Percentiles rank a stretch among this genome's conserved stretches.
These are phyloP conservation scores for Hippophae rhamnoides DNA, from an alignment of 306 rosid species.

Conservation along the genomic window DNA sequence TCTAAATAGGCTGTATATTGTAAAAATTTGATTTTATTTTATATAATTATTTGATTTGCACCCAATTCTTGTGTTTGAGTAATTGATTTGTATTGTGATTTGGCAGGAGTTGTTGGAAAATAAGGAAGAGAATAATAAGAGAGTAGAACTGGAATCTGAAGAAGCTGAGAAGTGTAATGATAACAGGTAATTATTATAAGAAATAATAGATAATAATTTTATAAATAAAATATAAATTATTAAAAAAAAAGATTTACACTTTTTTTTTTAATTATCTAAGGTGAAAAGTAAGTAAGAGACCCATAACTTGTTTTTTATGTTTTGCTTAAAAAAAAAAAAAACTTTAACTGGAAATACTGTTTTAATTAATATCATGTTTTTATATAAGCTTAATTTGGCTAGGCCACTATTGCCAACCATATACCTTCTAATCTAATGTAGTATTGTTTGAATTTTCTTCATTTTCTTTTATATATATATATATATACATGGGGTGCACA, in stretches of 20 bases:
- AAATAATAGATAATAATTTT: conserved; percentile 5
- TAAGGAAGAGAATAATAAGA: conserved; percentile 18
- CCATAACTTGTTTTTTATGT: conserved; percentile 23
- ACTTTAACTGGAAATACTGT: conserved; percentile 62
- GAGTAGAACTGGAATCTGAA: conserved; percentile 21
- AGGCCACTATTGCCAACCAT: conserved; percentile 39
- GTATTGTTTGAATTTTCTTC: conserved; percentile 8
- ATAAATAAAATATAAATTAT: conserved; percentile 4
- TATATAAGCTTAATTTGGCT: conserved; percentile 23
- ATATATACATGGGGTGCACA: conserved; percentile 60
- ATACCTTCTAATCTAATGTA: conserved; percentile 40
- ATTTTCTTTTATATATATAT: conserved; percentile 12
- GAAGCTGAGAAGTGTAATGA: conserved; percentile 32
- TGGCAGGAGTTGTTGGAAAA: conserved; percentile 26
- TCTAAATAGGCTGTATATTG: no score
- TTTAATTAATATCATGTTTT: conserved; percentile 24
- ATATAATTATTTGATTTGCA: conserved; percentile 11
- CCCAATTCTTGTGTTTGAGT: background rate
- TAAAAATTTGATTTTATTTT: no score
- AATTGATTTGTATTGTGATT: conserved; percentile 3
- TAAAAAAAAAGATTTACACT: conserved; percentile 7
- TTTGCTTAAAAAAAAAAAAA: conserved; percentile 13
- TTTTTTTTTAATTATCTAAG: conserved; percentile 28
- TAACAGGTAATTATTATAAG: conserved; percentile 40
- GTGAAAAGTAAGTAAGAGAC: conserved; percentile 29